These are phyloP conservation scores for Fraxinus sp. DNA, from an alignment of 305 asterid species.

Conservation along the genomic window DNA sequence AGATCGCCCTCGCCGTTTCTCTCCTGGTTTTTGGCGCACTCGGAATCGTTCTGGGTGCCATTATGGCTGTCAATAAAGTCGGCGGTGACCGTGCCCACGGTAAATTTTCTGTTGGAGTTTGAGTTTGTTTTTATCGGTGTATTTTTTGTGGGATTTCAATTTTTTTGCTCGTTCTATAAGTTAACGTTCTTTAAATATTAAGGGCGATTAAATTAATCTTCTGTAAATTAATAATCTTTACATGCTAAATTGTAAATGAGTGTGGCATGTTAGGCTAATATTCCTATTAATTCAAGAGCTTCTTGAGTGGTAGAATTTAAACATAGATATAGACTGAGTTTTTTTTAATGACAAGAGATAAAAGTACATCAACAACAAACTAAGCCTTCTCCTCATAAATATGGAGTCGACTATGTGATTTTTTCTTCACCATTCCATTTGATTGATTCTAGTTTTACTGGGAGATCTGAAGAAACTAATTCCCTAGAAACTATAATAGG, in stretches of 20 bases:
- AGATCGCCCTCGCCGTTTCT: constrained; percentile 82
- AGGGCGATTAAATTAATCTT: not conserved
- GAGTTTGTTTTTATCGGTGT: not conserved
- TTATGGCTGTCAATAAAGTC: constrained; percentile 67
- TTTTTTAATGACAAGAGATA: not conserved
- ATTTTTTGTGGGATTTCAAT: not conserved
- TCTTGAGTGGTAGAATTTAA: not conserved
- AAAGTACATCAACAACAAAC: not conserved
- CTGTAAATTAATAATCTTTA: not conserved
- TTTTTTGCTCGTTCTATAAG: not conserved
- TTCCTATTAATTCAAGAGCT: not conserved
- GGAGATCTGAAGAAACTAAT: not conserved
- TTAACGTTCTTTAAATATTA: not conserved
- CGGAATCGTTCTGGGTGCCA: constrained; percentile 57
- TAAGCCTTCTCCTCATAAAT: not conserved
- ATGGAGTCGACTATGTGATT: not conserved
- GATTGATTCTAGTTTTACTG: not conserved
- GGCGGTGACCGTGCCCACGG: constrained; percentile 95
- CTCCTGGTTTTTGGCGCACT: constrained; percentile 79
- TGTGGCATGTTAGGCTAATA: not conserved
- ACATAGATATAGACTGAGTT: not conserved
- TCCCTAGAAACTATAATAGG: not conserved
- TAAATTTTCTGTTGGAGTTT: constrained; percentile 1
- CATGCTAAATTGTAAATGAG: not conserved
- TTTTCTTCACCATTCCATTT: not conserved